Base-by-base conservation (phyloP, 495 filamentous ascomycete genomes). In the Bacidia rubella region DNA sequence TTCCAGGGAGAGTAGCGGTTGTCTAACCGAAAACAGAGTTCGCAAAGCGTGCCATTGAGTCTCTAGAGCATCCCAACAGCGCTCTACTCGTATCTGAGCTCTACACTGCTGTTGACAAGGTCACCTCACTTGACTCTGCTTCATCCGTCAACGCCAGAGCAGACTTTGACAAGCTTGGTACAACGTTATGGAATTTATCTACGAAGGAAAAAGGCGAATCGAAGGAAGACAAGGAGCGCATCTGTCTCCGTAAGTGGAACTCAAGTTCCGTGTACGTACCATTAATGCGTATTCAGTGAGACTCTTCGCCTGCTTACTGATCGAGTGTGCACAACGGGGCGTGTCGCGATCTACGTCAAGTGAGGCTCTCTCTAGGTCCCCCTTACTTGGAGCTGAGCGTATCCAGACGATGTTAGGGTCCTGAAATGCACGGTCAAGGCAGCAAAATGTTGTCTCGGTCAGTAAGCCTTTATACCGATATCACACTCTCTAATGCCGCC, bases 391-490 rank as follows among this genome's bases (percentile, higher is more conserved):
- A 11, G 27, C 44, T 57, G 26, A 52, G 29, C 7, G 17, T 26
- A 9, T 17, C 11, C 11, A 75, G 68, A 78, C 44, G 65, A 71
- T 49, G 49, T 80, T 48, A 73, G 81, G 54, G 62, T 85, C 52
- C 66, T 88, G 56, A 82, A 76, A 62, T 63, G 85, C 59, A 79
- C 79, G 19, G 65, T 90, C 47, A 88, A 80, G 62, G 72, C 80
- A 23, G 75, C 74, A 39, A 76, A 76, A 60, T 68, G 69, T 53
- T 88, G 84, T 65, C 62, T 90, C 50, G 78, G 81, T 84, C 62
- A 55, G 68, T 67, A 44, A 38, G 15, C 29, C 29, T 35, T 15
- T 35, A 35, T 7, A 15, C 15, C 29, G 15, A 7, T 7, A 35
- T 35, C 5, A 35, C 15, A 5, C 7, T 35, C 5, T 15, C 29